Conservation (phyloP, 2,329 filamentous ascomycete species). For the Colletotrichum zoysiae region DNA sequence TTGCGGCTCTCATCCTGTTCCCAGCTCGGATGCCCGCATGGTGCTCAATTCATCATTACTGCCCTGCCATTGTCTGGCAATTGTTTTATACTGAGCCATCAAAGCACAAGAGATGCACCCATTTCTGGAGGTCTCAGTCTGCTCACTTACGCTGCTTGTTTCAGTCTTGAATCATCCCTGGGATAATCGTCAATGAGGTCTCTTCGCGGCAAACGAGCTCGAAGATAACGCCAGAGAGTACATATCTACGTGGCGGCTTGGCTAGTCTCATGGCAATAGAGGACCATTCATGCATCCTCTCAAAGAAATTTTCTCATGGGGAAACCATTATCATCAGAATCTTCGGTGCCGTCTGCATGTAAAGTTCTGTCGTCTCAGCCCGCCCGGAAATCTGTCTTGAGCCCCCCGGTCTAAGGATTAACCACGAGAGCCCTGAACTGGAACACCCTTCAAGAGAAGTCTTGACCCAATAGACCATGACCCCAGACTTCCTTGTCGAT, state of each 20-base stretch:
- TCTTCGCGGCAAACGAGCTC: background rate
- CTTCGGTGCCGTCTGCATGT: background rate
- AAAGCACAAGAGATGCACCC: too few relatives aligned
- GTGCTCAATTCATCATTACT: background rate
- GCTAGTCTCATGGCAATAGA: background rate
- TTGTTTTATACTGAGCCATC: background rate
- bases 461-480: background rate
- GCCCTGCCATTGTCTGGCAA: too few relatives aligned
- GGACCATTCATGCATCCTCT: background rate
- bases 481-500: background rate
- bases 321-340: background rate
- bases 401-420: background rate
- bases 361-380: background rate
- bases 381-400: background rate
- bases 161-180: background rate
- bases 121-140: background rate
- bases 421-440: background rate
- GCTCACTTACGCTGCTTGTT: background rate
- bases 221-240: background rate
- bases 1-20: background rate
- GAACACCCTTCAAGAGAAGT: background rate
- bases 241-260: background rate
- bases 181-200: background rate
- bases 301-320: background rate
- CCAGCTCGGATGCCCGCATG: constrained; percentile 5